A percentile compares a stretch with the other conserved stretches of the same genome.
Evolutionary conservation across 2,329 filamentous ascomycete genomes (phyloP).

Genomic region (Graphiopsis chlorocephala): DNA sequence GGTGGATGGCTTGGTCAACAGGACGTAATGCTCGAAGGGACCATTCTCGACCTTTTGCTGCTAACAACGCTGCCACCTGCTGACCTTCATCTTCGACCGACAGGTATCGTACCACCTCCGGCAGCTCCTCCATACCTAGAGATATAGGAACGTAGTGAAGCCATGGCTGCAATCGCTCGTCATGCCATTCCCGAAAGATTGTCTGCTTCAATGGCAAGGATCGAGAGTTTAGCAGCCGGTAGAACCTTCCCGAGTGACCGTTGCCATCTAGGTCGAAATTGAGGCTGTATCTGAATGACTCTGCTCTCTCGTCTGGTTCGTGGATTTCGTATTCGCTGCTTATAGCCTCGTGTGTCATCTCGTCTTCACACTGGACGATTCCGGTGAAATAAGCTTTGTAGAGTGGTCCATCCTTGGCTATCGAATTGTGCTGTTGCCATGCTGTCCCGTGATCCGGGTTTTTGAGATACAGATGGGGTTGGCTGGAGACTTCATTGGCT

Average conservation of each 20-base stretch:
- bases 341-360: constrained; percentile 32
- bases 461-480: neutral
- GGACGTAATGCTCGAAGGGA: constrained; percentile 16
- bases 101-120: constrained; percentile 51
- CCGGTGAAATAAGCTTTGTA: constrained; percentile 49
- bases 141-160: constrained; percentile 57
- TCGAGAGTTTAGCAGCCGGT: constrained; percentile 49
- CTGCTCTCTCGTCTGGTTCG: constrained; percentile 7
- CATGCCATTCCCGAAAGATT: constrained; percentile 57
- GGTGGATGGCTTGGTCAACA: constrained; percentile 18
- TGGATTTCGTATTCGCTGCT: constrained; percentile 21
- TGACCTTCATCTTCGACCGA: constrained; percentile 27
- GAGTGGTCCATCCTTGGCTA: constrained; percentile 19
- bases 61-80: constrained; percentile 18
- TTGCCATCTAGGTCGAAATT: constrained; percentile 56
- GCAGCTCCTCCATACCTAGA: constrained; percentile 50
- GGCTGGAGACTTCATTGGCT: constrained; percentile 19
- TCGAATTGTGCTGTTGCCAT: constrained; percentile 13
- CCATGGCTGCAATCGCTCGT: constrained; percentile 56
- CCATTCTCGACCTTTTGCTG: constrained; percentile 20
- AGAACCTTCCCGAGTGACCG: constrained; percentile 54
- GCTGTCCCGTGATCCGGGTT: neutral
- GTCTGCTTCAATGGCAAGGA: constrained; percentile 53
- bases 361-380: constrained; percentile 45
- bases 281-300: constrained; percentile 16